Evolutionary conservation across 495 filamentous ascomycete genomes (phyloP).

Genomic region (Tuber microsphaerosporum): DNA sequence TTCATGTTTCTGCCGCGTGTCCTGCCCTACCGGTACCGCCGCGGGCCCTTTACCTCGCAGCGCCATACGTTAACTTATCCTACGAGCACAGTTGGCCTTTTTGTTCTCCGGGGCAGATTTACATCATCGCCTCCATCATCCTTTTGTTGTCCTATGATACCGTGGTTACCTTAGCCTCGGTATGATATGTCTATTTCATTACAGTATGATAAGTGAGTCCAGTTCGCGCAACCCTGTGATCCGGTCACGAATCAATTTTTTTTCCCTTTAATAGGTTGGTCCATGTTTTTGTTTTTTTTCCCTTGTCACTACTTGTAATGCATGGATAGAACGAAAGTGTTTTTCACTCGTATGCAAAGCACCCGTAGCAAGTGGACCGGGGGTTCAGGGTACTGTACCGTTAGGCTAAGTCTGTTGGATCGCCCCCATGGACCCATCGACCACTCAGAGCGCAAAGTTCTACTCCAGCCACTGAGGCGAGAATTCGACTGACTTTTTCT

Average conservation of each 20-base stretch:
- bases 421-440: background rate
- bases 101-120: background rate
- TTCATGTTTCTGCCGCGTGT: background rate
- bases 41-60: background rate
- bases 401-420: background rate
- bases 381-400: no score
- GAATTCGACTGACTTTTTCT: background rate
- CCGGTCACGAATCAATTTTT: background rate
- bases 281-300: background rate
- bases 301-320: background rate
- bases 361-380: no score
- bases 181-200: background rate
- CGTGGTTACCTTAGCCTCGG: background rate
- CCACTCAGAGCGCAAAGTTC: background rate
- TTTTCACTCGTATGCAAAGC: no score
- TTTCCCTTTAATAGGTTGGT: background rate
- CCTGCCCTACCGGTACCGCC: background rate
- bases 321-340: background rate
- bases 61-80: background rate
- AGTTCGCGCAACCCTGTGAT: background rate
- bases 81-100: background rate
- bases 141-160: background rate
- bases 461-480: background rate
- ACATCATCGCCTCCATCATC: background rate
- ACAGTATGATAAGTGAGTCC: background rate